Percentiles rank a stretch among this genome's conserved stretches.
These are phyloP conservation scores for Colletotrichum sp. DNA, from an alignment of 2,329 filamentous ascomycete genomes.

Conservation along the genomic window DNA sequence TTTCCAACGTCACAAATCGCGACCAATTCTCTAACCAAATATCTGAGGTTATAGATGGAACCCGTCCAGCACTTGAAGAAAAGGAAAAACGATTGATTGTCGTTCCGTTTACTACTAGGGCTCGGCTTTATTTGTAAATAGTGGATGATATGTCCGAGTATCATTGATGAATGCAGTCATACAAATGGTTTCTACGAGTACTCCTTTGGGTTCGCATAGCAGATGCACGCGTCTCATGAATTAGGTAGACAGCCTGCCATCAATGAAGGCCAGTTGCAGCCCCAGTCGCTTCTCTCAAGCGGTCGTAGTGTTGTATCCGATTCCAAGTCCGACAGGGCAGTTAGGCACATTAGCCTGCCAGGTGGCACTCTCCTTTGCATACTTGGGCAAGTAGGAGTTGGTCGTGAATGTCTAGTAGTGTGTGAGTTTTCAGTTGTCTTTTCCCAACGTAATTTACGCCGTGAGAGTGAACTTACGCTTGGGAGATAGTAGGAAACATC, in stretches of 20 bases:
- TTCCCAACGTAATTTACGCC: fast-evolving
- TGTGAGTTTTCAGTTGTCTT: fast-evolving
- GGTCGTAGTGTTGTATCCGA: background rate
- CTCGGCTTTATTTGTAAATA: too few relatives aligned
- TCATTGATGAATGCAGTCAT: too few relatives aligned
- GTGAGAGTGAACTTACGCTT: background rate
- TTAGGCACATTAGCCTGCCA: slow-evolving; percentile 9
- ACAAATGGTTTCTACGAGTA: too few relatives aligned
- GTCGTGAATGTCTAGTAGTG: background rate
- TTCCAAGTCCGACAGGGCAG: background rate
- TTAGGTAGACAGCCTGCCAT: background rate
- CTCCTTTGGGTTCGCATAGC: too few relatives aligned
- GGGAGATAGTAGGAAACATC: slow-evolving; percentile 4
- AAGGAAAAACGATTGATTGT: too few relatives aligned
- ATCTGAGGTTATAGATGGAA: fast-evolving
- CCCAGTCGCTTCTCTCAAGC: background rate
- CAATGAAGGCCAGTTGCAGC: background rate
- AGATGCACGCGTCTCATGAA: too few relatives aligned
- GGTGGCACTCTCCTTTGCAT: background rate
- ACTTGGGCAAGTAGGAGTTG: slow-evolving; percentile 1
- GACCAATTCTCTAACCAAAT: fast-evolving
- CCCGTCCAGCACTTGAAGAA: background rate
- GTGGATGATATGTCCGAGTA: too few relatives aligned
- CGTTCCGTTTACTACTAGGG: too few relatives aligned
- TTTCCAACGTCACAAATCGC: background rate